phyloP scores from a whole-genome alignment of 2,329 filamentous ascomycete species.

The Alternaria consortialis region DNA sequence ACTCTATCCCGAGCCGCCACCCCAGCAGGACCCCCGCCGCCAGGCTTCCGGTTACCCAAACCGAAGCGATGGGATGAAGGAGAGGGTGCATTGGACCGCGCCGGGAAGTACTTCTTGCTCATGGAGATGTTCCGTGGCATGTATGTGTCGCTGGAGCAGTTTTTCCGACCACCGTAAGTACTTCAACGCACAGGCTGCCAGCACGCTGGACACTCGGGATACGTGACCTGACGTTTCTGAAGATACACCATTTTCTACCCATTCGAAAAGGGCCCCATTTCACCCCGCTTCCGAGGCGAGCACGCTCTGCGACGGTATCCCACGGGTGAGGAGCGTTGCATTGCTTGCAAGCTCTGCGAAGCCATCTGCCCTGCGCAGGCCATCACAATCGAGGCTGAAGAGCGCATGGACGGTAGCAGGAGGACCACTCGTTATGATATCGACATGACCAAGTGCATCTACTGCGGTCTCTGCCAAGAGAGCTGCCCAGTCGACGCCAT shows the following conservation, averaged over 20 bases:
- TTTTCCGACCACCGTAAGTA: slow-evolving; percentile 95
- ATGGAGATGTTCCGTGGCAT: slow-evolving; percentile 96
- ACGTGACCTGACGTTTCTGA: slow-evolving; percentile 38
- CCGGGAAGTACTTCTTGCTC: slow-evolving; percentile 94
- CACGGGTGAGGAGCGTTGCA: slow-evolving; percentile 97
- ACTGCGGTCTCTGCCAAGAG: slow-evolving; percentile 99
- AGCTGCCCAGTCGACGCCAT: slow-evolving; percentile 98
- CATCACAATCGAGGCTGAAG: slow-evolving; percentile 98
- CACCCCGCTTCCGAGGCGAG: slow-evolving; percentile 96
- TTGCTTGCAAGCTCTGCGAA: slow-evolving; percentile 99
- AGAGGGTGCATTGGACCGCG: slow-evolving; percentile 80
- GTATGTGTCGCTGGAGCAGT: slow-evolving; percentile 98
- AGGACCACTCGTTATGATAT: slow-evolving; percentile 98
- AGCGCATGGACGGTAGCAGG: slow-evolving; percentile 93
- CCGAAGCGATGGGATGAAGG: slow-evolving; percentile 82
- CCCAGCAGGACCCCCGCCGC: slow-evolving; percentile 79
- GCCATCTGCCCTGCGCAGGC: slow-evolving; percentile 97
- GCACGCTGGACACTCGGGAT: slow-evolving; percentile 6
- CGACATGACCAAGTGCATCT: slow-evolving; percentile 99
- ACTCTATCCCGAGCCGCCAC: slow-evolving; percentile 69
- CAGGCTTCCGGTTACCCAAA: slow-evolving; percentile 79
- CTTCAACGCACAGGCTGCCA: slow-evolving; percentile 23
- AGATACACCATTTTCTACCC: slow-evolving; percentile 99
- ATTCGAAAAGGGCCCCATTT: slow-evolving; percentile 98
- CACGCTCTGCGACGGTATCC: slow-evolving; percentile 96